Evolutionary conservation across 148 eudicot species (phyloP).

Genomic region (Hydrangea macrophylla): DNA sequence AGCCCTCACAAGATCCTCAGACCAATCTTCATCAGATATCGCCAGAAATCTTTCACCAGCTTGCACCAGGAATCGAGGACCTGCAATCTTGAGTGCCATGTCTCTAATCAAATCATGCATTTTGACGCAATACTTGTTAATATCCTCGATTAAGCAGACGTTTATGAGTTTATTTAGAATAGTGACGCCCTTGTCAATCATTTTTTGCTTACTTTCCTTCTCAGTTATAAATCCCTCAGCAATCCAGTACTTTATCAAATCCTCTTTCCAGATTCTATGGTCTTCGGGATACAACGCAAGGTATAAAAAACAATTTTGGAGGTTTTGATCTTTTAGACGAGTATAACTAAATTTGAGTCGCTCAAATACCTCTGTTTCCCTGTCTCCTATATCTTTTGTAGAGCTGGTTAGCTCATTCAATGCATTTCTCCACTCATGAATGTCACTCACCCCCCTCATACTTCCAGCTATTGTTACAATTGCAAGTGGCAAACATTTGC

Average conservation of each 20-base stretch:
- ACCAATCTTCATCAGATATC: not conserved
- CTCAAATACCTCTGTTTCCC: slow-evolving; percentile 14
- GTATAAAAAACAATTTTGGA: no score
- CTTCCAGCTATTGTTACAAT: slow-evolving; percentile 22
- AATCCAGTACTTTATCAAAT: slow-evolving; percentile 14
- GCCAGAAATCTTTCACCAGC: not conserved
- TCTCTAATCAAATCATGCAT: slow-evolving; percentile 37
- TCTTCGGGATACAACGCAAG: slow-evolving; percentile 33
- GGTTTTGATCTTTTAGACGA: slow-evolving; percentile 20
- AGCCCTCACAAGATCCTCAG: no score
- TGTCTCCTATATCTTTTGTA: not conserved
- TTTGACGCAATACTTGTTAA: slow-evolving; percentile 19
- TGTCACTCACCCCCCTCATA: slow-evolving; percentile 20
- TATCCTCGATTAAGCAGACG: slow-evolving; percentile 21
- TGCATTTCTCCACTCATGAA: slow-evolving; percentile 19
- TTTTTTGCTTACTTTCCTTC: slow-evolving; percentile 9
- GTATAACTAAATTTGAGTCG: slow-evolving; percentile 19
- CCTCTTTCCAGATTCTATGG: not conserved
- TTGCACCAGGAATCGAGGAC: not conserved
- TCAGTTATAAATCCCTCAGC: slow-evolving; percentile 21
- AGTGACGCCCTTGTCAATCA: slow-evolving; percentile 16
- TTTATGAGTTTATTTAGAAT: slow-evolving; percentile 22
- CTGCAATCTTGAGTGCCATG: slow-evolving; percentile 26
- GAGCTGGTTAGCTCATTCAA: not conserved
- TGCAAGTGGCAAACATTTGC: slow-evolving; percentile 30